Evolutionary conservation across 495 filamentous ascomycete species (phyloP).

Genomic region (Neurospora sp.): DNA sequence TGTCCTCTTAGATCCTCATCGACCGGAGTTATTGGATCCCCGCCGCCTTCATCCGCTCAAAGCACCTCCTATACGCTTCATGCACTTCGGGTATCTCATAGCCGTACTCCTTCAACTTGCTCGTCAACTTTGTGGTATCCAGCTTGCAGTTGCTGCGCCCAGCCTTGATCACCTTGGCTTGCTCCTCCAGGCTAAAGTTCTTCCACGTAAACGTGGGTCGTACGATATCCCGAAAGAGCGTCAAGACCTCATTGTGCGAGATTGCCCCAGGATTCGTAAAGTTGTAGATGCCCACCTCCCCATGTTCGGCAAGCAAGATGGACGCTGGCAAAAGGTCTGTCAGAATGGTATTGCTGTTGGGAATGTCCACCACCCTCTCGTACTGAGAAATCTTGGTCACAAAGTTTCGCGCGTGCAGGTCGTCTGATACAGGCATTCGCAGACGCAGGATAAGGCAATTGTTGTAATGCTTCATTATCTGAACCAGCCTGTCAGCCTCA

Average conservation of each 20-base stretch:
- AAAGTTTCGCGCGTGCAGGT: conserved; percentile 55
- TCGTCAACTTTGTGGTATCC: conserved; percentile 49
- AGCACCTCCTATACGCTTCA: conserved; percentile 49
- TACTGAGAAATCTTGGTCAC: conserved; percentile 60
- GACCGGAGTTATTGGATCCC: conserved; percentile 29
- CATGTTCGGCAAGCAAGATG: conserved; percentile 48
- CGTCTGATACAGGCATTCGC: conserved; percentile 60
- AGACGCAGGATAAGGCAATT: conserved; percentile 52
- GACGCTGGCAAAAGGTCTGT: conserved; percentile 52
- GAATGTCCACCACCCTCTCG: conserved; percentile 53
- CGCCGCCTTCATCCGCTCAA: conserved; percentile 53
- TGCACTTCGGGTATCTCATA: conserved; percentile 52
- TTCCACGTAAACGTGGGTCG: conserved; percentile 53
- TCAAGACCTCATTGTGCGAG: conserved; percentile 56
- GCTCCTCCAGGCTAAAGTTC: conserved; percentile 57
- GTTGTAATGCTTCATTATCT: conserved; percentile 51
- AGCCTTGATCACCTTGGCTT: conserved; percentile 57
- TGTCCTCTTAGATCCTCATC: background rate
- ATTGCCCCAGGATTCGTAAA: conserved; percentile 61
- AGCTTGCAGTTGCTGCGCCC: conserved; percentile 55
- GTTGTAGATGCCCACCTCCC: conserved; percentile 55
- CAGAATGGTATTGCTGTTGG: conserved; percentile 58
- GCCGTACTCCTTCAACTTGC: conserved; percentile 49
- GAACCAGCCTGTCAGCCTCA: background rate
- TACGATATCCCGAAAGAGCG: conserved; percentile 51